A percentile compares a stretch with the other conserved stretches of the same genome.
Evolutionary conservation across 805 yeast species (phyloP).

Genomic region (Metschnikowia similis): DNA sequence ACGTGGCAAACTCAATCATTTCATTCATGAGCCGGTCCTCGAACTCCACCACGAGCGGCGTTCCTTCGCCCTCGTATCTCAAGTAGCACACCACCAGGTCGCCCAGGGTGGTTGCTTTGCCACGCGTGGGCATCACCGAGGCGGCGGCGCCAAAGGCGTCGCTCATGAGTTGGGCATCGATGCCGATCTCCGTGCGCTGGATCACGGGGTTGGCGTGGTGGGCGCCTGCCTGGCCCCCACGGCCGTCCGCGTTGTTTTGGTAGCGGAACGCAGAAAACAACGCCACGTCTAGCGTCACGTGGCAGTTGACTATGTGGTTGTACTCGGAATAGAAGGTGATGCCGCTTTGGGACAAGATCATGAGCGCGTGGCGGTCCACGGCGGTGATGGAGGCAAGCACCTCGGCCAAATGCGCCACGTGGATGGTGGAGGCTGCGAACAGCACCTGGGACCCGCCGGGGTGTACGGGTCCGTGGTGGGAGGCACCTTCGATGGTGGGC

Average conservation of each 20-base stretch:
- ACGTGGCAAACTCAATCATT: slow-evolving; percentile 39
- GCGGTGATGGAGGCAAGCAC: slow-evolving; percentile 30
- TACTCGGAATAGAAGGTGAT: slow-evolving; percentile 31
- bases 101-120: neutral
- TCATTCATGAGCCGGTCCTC: slow-evolving; percentile 40
- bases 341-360: slow-evolving; percentile 31
- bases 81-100: slow-evolving; percentile 32
- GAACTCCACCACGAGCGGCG: slow-evolving; percentile 37
- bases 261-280: slow-evolving; percentile 30
- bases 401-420: slow-evolving; percentile 36
- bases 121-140: slow-evolving; percentile 15
- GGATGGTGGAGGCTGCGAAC: slow-evolving; percentile 36
- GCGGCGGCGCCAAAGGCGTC: slow-evolving; percentile 34
- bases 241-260: neutral
- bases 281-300: slow-evolving; percentile 33
- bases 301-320: slow-evolving; percentile 35
- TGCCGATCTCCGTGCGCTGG: slow-evolving; percentile 23
- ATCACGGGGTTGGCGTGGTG: neutral
- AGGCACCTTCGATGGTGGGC: neutral
- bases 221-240: neutral
- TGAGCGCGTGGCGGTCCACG: slow-evolving; percentile 30
- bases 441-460: neutral
- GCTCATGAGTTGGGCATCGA: slow-evolving; percentile 32
- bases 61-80: slow-evolving; percentile 36
- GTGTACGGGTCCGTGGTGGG: neutral